phyloP scores from a whole-genome alignment of 129 eudicot genomes.

The Oenanthe sinensis region DNA sequence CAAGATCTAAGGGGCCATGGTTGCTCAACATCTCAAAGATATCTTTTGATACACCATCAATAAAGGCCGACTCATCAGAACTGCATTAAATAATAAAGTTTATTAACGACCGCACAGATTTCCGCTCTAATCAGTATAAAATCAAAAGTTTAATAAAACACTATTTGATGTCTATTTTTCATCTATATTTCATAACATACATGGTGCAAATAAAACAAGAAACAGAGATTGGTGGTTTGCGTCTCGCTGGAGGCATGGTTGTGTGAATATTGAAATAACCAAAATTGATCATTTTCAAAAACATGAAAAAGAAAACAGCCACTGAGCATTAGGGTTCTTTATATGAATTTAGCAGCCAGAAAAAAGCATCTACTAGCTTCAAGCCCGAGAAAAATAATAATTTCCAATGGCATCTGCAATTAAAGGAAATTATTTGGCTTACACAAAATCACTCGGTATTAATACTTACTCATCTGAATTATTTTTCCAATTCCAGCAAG shows the following conservation, averaged over 20 bases:
- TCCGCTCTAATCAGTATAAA: background rate
- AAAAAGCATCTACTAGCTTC: background rate
- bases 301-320: background rate
- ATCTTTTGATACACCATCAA: background rate
- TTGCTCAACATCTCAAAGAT: background rate
- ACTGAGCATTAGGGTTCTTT: background rate
- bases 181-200: too few species aligned
- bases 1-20: slow-evolving; percentile 2
- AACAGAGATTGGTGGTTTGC: background rate
- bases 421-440: too few species aligned
- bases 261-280: too few species aligned
- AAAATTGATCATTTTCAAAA: too few species aligned
- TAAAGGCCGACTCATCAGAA: background rate
- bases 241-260: too few species aligned
- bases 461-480: background rate
- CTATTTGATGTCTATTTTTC: too few species aligned
- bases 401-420: too few species aligned
- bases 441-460: too few species aligned
- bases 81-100: background rate
- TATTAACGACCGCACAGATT: background rate
- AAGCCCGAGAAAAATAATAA: too few species aligned
- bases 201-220: background rate
- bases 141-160: too few species aligned
- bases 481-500: background rate
- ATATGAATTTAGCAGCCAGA: too few species aligned